Evolutionary conservation across 2,329 filamentous ascomycete species (phyloP), one percentile per base, ranked within the genome.

Genomic region (Clarireedia paspali): DNA sequence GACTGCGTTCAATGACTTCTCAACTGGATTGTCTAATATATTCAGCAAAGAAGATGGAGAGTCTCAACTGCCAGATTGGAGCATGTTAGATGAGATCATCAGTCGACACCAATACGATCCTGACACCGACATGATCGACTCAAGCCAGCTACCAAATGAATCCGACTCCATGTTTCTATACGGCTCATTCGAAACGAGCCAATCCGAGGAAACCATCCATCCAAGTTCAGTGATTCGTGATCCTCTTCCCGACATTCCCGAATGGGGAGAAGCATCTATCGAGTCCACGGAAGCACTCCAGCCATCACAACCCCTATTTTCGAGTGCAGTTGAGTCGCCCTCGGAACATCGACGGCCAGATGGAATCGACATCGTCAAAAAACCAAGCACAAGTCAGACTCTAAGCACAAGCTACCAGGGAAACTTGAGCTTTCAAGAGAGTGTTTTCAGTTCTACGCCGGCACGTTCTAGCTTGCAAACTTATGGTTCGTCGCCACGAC

Each of bases 391-490:
- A 7, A 17, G 7, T 34, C 23, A 26, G n/a, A 54, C 12, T 50
- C 9, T 44, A 50, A 39, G 15, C 6, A 23, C 10, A 39, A 54
- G 47, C 20, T 48, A 14, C 10, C 27, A 30, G 27, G 27, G 27
- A 34, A 12, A 38, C 6, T 50, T 38, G 17, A 55, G 52, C 46
- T 55, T 27, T 26, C 45, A 57, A 38, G 55, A 57, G 12, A 40
- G 51, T 14, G 46, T 55, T 34, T 57, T 57, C 15, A 42, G 51
- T 17, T 55, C 55, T 10, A 48, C 30, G 12, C 47, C 55, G 2
- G 26, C 23, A 4, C 34, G 17, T 26, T 56, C 54, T 5, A 56
- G 53, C 26, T 7, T 53, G 14, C 50, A 38, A 39, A 34, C 27
- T 12, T 40, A 49, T 45, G 51, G 38, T 36, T 48, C 55, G 6